A percentile compares a stretch with the other conserved stretches of the same genome.
phyloP scores from a whole-genome alignment of 768 basidiomycete genomes.

The Ephemerocybe angulata region DNA sequence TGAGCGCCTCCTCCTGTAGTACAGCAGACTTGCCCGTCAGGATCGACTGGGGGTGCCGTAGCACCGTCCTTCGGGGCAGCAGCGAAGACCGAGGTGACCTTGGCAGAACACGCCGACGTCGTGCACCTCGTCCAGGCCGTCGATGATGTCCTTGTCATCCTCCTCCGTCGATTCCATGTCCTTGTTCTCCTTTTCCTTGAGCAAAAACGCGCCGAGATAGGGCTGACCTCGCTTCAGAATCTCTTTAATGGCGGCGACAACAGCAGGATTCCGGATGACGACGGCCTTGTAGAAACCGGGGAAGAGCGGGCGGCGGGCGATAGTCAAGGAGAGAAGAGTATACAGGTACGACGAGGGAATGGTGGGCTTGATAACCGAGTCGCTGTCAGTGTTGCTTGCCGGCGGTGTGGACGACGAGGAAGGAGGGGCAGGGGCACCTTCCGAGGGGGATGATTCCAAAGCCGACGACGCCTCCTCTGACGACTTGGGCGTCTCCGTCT shows the following conservation, averaged over 20 bases:
- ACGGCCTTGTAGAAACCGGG: constrained; percentile 99
- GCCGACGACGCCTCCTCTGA: constrained; percentile 14
- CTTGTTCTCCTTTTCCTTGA: constrained; percentile 61
- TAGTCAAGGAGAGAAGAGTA: constrained; percentile 83
- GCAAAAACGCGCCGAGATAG: constrained; percentile 93
- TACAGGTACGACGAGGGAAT: constrained; percentile 92
- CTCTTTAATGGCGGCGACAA: constrained; percentile 92
- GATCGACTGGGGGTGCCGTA: constrained; percentile 27
- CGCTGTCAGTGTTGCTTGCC: constrained; percentile 29
- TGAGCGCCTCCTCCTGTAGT: constrained; percentile 74
- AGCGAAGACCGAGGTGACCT: constrained; percentile 88
- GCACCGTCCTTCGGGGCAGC: constrained; percentile 27
- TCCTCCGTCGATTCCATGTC: constrained; percentile 42
- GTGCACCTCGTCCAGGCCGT: constrained; percentile 83
- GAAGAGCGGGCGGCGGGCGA: constrained; percentile 91
- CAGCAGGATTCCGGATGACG: constrained; percentile 84
- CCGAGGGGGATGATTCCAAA: constrained; percentile 14
- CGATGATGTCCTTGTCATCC: constrained; percentile 89
- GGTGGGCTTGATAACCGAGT: constrained; percentile 75
- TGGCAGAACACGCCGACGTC: constrained; percentile 95
- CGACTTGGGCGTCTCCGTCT: too few relatives aligned
- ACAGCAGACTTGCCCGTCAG: constrained; percentile 62
- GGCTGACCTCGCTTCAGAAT: constrained; percentile 97
- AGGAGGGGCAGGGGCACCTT: constrained; percentile 12
- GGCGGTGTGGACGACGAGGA: constrained; percentile 19